These are phyloP conservation scores for Purpureocillium lavendulum DNA, from an alignment of 2,329 filamentous ascomycete genomes.

Conservation along the genomic window DNA sequence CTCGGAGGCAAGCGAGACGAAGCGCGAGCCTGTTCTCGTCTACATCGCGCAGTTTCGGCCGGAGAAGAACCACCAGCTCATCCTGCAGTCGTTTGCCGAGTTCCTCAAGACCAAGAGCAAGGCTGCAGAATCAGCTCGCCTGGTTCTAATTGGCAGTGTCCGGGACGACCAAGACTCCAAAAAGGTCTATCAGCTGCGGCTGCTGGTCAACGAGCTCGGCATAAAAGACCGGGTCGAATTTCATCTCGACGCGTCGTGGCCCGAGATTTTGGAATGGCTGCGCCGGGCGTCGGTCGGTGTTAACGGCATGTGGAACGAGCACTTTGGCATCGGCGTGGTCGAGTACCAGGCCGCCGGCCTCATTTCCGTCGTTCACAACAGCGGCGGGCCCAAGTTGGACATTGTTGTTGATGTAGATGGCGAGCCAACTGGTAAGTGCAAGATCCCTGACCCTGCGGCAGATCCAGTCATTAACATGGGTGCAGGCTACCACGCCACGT, in stretches of 20 bases:
- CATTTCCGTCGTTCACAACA: constrained; percentile 87
- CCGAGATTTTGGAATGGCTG: constrained; percentile 74
- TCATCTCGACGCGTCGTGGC: constrained; percentile 83
- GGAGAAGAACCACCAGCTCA: constrained; percentile 89
- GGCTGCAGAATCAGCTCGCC: constrained; percentile 48
- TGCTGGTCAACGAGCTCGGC: constrained; percentile 77
- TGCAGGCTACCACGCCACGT: constrained; percentile 76
- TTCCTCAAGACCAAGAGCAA: constrained; percentile 52
- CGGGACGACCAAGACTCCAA: constrained; percentile 73
- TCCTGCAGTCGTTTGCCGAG: constrained; percentile 74
- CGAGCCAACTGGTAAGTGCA: constrained; percentile 59
- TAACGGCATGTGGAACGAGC: constrained; percentile 99
- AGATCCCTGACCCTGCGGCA: background rate
- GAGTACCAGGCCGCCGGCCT: constrained; percentile 96
- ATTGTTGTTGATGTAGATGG: constrained; percentile 81
- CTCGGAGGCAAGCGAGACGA: constrained; percentile 57
- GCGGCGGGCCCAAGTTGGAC: constrained; percentile 85
- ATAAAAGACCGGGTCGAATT: constrained; percentile 83
- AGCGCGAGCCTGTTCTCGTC: constrained; percentile 64
- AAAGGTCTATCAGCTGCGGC: constrained; percentile 77
- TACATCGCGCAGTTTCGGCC: constrained; percentile 98
- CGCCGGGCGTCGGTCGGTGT: constrained; percentile 73
- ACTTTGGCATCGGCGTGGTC: constrained; percentile 96
- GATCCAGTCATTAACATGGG: constrained; percentile 1
- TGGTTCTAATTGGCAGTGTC: constrained; percentile 89